These are phyloP conservation scores for Pichia terricola DNA, from an alignment of 1,139 yeast genomes.

Conservation along the genomic window DNA sequence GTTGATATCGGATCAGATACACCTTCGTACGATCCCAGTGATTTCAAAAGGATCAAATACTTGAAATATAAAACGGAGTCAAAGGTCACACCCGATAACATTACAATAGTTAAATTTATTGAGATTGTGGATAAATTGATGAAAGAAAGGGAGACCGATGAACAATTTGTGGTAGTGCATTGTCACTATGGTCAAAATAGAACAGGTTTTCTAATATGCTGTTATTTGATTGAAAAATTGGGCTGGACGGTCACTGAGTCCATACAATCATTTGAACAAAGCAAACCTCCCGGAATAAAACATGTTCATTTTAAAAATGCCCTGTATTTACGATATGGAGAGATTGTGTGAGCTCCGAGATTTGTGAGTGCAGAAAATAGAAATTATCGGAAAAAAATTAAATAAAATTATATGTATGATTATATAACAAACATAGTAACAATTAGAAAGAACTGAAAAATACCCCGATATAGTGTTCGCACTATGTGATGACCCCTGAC, in stretches of 20 bases:
- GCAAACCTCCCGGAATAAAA: slow-evolving; percentile 65
- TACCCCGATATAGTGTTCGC: too few relatives aligned
- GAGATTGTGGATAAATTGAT: slow-evolving; percentile 44
- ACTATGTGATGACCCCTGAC: too few relatives aligned
- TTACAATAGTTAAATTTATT: slow-evolving; percentile 49
- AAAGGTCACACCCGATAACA: slow-evolving; percentile 62
- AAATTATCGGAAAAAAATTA: too few relatives aligned
- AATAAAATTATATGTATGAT: too few relatives aligned
- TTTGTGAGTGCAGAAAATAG: too few relatives aligned
- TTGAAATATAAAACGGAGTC: slow-evolving; percentile 72
- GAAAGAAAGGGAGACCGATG: slow-evolving; percentile 16
- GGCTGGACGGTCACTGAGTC: slow-evolving; percentile 59
- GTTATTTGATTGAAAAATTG: slow-evolving; percentile 53
- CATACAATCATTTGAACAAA: slow-evolving; percentile 45
- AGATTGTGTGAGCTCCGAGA: neutral
- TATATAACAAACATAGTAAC: too few relatives aligned
- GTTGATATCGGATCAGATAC: slow-evolving; percentile 70
- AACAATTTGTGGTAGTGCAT: slow-evolving; percentile 53
- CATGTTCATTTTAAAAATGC: slow-evolving; percentile 76
- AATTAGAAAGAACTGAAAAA: too few relatives aligned
- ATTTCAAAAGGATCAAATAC: slow-evolving; percentile 45
- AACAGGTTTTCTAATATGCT: slow-evolving; percentile 66
- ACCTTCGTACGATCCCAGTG: slow-evolving; percentile 62
- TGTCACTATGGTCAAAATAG: slow-evolving; percentile 80
- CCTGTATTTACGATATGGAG: slow-evolving; percentile 54